phyloP scores from a whole-genome alignment of 345 rosid genomes.

The Cardamine occulta region DNA sequence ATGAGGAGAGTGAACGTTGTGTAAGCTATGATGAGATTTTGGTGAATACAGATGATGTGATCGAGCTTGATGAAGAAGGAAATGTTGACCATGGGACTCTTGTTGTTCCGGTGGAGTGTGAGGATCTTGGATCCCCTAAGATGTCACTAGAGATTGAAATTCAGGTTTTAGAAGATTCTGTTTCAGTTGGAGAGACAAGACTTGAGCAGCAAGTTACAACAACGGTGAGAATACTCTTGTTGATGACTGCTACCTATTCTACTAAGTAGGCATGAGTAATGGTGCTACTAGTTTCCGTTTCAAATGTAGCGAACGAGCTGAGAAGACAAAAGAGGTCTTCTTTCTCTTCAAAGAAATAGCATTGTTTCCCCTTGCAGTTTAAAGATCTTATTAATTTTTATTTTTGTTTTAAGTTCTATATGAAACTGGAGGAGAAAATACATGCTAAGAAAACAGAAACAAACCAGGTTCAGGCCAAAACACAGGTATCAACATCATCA shows the following conservation, averaged over 20 bases:
- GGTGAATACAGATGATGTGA: slow-evolving; percentile 39
- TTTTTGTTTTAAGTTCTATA: slow-evolving; percentile 50
- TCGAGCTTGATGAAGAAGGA: slow-evolving; percentile 42
- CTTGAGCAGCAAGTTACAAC: neutral
- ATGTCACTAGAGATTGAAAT: slow-evolving; percentile 37
- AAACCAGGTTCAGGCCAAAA: slow-evolving; percentile 65
- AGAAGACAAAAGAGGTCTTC: slow-evolving; percentile 76
- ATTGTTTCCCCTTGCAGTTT: neutral
- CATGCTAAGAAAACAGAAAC: slow-evolving; percentile 73
- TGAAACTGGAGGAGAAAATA: slow-evolving; percentile 76
- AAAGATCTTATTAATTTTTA: neutral
- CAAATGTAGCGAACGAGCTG: slow-evolving; percentile 74
- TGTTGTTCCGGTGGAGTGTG: slow-evolving; percentile 13
- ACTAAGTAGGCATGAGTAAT: slow-evolving; percentile 31
- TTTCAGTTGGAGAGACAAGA: slow-evolving; percentile 1
- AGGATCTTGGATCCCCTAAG: slow-evolving; percentile 18
- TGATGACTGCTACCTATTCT: neutral
- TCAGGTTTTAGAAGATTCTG: slow-evolving; percentile 41
- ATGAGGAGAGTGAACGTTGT: slow-evolving; percentile 37
- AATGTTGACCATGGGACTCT: neutral
- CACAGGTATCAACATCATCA: slow-evolving; percentile 54
- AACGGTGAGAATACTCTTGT: slow-evolving; percentile 21
- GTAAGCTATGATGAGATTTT: slow-evolving; percentile 54
- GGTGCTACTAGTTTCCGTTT: slow-evolving; percentile 54
- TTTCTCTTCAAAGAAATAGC: neutral